Evolutionary conservation across 805 yeast species (phyloP), one percentile per base, ranked within the genome.

Genomic region (Hanseniaspora guilliermondii): DNA sequence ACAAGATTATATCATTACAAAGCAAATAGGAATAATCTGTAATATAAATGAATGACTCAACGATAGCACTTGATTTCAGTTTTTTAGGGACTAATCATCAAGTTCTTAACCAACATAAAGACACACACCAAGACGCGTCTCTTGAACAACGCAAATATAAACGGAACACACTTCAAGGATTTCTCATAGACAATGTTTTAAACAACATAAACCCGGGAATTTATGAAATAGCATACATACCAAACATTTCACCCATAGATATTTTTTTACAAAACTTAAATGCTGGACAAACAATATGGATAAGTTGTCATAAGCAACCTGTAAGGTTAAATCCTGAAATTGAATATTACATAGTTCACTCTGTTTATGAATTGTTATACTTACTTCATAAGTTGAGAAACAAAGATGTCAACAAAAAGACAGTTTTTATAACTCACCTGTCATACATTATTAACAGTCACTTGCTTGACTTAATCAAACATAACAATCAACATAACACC

Each of bases 191-290:
- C 12, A n/a, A 50, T 24, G 38, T 50, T 25, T 35, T 42, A 21
- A 22, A 32, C 21, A 42, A 33, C 19, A 50, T 35, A 33, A 42
- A 36, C 14, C 14, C 46, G 4, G 54, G 54, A 6, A 42, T 50
- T 1, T 50, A 40, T 36, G 54, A 50, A 21, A 27, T 50, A 7
- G 24, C 54, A 12, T 36, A 50, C 21, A 42, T 50, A 6, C 54
- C 54, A 5, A 50, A 50, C 37, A 50, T 50, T 17, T 42, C 48
- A 14, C 54, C 54, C 9, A 50, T 42, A 36, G 40, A 42, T 17
- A 42, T 50, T 3, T 19, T 50, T 7, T 16, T 49, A 36, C 33
- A 49, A 1, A 49, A 50, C 30, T 24, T 39, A 9, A 30, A 36
- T 14, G 42, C 35, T 24, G 16, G 33, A 4, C 32, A 33, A 11